Conservation (phyloP, 805 yeast genomes). For the Wickerhamiella siamensis region DNA sequence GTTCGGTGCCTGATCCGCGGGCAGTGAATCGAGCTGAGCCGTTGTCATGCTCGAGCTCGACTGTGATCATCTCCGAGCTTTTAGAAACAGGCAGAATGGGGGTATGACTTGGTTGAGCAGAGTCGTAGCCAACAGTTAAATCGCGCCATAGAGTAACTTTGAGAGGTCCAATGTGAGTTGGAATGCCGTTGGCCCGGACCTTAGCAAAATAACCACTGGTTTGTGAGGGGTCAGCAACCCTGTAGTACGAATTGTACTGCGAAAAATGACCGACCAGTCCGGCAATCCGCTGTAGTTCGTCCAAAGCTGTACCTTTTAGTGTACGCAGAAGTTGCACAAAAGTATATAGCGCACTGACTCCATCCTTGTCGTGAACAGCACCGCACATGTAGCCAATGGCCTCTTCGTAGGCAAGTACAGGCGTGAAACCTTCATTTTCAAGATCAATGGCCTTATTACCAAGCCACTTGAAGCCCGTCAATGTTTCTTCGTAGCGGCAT, state of each 20-base stretch:
- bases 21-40: slow-evolving; percentile 56
- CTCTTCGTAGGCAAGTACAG: slow-evolving; percentile 89
- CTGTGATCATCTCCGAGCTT: slow-evolving; percentile 78
- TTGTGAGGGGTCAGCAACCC: slow-evolving; percentile 37
- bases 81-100: slow-evolving; percentile 63
- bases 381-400: slow-evolving; percentile 89
- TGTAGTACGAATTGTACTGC: slow-evolving; percentile 78
- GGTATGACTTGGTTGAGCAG: slow-evolving; percentile 38
- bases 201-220: slow-evolving; percentile 42
- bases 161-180: slow-evolving; percentile 41
- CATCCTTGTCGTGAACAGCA: slow-evolving; percentile 77
- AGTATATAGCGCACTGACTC: slow-evolving; percentile 63
- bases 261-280: slow-evolving; percentile 63
- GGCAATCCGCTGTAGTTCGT: slow-evolving; percentile 45
- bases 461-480: slow-evolving; percentile 96
- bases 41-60: slow-evolving; percentile 25
- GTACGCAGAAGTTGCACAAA: slow-evolving; percentile 53
- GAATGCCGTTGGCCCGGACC: slow-evolving; percentile 33
- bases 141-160: slow-evolving; percentile 62
- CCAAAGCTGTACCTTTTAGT: slow-evolving; percentile 38
- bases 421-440: slow-evolving; percentile 45
- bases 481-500: slow-evolving; percentile 59
- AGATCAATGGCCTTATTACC: slow-evolving; percentile 76
- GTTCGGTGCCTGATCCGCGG: slow-evolving; percentile 95
- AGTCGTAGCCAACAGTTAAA: slow-evolving; percentile 68